Percentiles rank a stretch among this genome's conserved stretches.
Conservation (phyloP, 345 rosid genomes). For the Sisymbrium irio region DNA sequence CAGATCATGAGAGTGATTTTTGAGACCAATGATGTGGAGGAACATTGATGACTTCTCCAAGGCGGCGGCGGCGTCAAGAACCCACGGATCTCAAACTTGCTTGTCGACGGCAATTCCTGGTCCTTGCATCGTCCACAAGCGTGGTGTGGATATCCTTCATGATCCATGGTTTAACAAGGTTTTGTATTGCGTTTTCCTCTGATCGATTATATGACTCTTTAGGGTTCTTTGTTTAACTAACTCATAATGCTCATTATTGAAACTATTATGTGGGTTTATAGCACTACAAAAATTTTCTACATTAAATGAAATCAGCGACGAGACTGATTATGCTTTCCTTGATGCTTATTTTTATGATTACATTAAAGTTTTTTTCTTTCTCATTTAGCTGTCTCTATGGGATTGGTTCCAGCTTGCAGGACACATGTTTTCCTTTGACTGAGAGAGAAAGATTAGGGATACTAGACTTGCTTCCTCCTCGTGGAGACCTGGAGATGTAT, state of each 20-base stretch:
- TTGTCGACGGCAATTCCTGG: slow-evolving; percentile 81
- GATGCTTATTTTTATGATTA: not conserved
- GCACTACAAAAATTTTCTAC: not conserved
- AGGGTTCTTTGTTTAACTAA: slow-evolving; percentile 20
- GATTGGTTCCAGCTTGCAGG: slow-evolving; percentile 44
- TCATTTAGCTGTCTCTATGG: not conserved
- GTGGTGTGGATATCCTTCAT: slow-evolving; percentile 96
- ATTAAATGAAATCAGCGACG: not conserved
- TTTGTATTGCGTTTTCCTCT: not conserved
- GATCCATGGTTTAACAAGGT: slow-evolving; percentile 99
- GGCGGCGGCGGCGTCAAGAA: slow-evolving; percentile 35
- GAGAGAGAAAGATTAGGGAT: slow-evolving; percentile 96
- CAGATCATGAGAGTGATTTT: slow-evolving; percentile 40
- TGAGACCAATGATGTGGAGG: slow-evolving; percentile 58
- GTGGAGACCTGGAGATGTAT: too few species aligned
- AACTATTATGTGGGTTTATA: not conserved
- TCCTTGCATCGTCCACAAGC: slow-evolving; percentile 91
- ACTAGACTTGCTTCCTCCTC: slow-evolving; percentile 96
- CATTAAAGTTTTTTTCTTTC: not conserved
- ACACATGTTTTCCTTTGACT: slow-evolving; percentile 88
- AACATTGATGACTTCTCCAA: slow-evolving; percentile 42
- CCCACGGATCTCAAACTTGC: slow-evolving; percentile 54
- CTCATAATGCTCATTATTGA: not conserved
- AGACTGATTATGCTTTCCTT: not conserved
- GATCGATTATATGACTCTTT: too few species aligned